Evolutionary conservation across 2,329 filamentous ascomycete genomes (phyloP).

Genomic region (Botrytis galanthina): DNA sequence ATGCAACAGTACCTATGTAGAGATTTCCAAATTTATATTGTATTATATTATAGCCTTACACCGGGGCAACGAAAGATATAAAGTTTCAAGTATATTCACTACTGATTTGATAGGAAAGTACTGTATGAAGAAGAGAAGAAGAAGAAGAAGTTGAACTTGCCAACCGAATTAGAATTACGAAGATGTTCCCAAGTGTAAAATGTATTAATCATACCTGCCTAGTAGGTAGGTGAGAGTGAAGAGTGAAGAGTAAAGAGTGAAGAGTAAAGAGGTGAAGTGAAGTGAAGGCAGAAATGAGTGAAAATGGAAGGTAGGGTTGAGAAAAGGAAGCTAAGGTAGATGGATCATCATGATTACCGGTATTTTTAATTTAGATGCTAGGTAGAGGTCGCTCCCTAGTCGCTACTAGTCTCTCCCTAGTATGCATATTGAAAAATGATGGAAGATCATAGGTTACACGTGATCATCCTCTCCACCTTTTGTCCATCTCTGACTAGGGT

Average conservation of each 20-base stretch:
- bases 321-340: not conserved
- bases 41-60: not conserved
- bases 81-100: not conserved
- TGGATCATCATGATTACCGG: not conserved
- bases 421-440: not conserved
- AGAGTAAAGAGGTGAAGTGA: not conserved
- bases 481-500: not conserved
- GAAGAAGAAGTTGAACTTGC: not conserved
- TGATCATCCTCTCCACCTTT: not conserved
- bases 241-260: too few relatives aligned
- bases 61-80: too few relatives aligned
- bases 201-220: not conserved
- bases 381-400: not conserved
- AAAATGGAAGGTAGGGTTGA: not conserved
- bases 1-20: not conserved
- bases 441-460: not conserved
- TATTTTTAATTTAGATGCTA: not conserved
- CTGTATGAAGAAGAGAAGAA: not conserved
- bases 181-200: not conserved
- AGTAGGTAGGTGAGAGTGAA: not conserved
- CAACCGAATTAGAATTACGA: not conserved
- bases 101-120: not conserved
- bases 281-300: not conserved
- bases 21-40: not conserved
- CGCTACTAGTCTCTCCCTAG: not conserved